Base-by-base conservation (phyloP, 768 basidiomycete genomes). In the Kwoniella botswanensis region DNA sequence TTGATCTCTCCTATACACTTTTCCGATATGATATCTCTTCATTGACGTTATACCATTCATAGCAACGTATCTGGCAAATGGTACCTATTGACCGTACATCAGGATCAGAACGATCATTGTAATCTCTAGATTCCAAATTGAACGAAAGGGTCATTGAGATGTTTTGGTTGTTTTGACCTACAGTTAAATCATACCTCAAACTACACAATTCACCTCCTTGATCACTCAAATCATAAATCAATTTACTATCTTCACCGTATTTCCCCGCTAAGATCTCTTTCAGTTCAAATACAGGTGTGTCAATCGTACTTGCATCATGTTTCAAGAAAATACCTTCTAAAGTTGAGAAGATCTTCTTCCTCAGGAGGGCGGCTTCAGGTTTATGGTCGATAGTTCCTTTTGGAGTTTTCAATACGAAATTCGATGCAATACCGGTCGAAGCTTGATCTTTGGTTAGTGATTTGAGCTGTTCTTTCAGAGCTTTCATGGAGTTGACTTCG, bases 341-440 rank as follows among this genome's bases (percentile, higher is more conserved):
- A 65, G 90, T 92, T 54, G 88, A 87, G 81, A 98, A 95, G 78
- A 98, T 91, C 85, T 92, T 89, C 74, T 92, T 91, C 58, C 96
- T 90, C 75, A 96, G 91, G 83, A 91, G 90, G 89, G 95, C 96
- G 82, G 98, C 94, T 17, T 87, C 88, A 18, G 96, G 93, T 54
- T 92, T 91, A 84, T 93, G 98, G 84, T 99, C 97, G 61, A 93
- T 89, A 18, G 97, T 98, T 44, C 97, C 97, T 92, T 99, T 98
- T 53, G 94, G 92, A 1, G 94, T 96, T 86, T 99, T 99, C 75
- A 99, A 87, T 67, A 92, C 80, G 72, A 98, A 79, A 88, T 80
- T 76, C 70, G 77, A 73, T 26, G 71, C 66, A 22, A 46, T 59
- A 42, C 68, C 71, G 41, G 69, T 71, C 85, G 91, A 91, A 85